phyloP scores from a whole-genome alignment of 352 stramenopile genomes.

The Phytopythium helicoides region DNA sequence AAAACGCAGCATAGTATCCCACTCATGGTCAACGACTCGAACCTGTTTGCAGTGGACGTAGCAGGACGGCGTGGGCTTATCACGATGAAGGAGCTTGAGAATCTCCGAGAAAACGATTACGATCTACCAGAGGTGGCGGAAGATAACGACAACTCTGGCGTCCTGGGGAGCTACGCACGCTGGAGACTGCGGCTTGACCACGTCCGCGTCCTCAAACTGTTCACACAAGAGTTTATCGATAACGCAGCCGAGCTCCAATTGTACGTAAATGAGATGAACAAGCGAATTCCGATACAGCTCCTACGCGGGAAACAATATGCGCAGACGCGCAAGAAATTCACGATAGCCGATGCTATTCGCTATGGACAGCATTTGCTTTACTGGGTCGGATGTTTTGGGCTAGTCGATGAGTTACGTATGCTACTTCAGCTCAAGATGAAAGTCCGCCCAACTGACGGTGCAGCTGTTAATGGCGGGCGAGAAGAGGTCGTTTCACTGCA shows the following conservation, averaged over 20 bases:
- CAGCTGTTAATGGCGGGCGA: neutral
- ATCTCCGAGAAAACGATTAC: slow-evolving; percentile 14
- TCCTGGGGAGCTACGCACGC: slow-evolving; percentile 26
- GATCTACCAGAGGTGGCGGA: no score
- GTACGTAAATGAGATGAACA: slow-evolving; percentile 70
- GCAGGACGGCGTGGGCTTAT: slow-evolving; percentile 53
- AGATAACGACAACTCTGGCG: neutral
- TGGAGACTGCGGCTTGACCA: slow-evolving; percentile 71
- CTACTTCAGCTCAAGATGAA: slow-evolving; percentile 23
- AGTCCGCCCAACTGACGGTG: neutral
- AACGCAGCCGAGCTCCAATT: slow-evolving; percentile 29
- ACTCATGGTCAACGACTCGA: slow-evolving; percentile 48
- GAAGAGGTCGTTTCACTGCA: slow-evolving; percentile 19
- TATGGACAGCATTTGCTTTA: slow-evolving; percentile 81
- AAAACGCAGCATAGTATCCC: slow-evolving; percentile 55
- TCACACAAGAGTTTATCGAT: slow-evolving; percentile 56
- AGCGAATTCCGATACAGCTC: slow-evolving; percentile 29
- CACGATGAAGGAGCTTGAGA: slow-evolving; percentile 36
- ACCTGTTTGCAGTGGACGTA: slow-evolving; percentile 64
- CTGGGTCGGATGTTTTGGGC: slow-evolving; percentile 66
- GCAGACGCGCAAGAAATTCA: slow-evolving; percentile 17
- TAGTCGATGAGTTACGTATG: slow-evolving; percentile 45
- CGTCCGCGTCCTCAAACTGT: slow-evolving; percentile 36
- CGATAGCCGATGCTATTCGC: slow-evolving; percentile 39
- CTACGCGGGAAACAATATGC: slow-evolving; percentile 13